Percentiles rank a stretch among this genome's conserved stretches.
Conservation (phyloP, 2,329 filamentous ascomycete genomes). For the Penicillium frequentans region DNA sequence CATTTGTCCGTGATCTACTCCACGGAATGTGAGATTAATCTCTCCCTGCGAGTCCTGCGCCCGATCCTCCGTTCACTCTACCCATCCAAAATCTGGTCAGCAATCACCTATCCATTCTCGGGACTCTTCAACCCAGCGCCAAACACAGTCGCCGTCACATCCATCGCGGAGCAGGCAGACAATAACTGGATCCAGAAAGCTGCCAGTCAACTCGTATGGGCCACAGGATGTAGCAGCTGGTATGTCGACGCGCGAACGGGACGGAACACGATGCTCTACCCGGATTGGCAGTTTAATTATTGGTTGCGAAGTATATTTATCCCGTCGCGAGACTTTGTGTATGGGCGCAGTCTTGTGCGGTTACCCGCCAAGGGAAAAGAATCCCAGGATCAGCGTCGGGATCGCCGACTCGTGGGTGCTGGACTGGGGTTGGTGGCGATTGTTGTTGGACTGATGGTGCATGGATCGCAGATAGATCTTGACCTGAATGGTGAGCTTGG, state of each 20-base stretch:
- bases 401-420: background rate
- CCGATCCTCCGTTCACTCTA: conserved; percentile 39
- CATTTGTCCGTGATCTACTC: conserved; percentile 54
- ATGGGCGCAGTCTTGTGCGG: background rate
- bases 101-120: conserved; percentile 28
- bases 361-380: background rate
- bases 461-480: background rate
- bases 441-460: background rate
- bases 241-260: conserved; percentile 48
- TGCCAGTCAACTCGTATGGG: conserved; percentile 49
- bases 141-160: conserved; percentile 30
- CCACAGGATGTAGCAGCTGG: conserved; percentile 54
- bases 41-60: conserved; percentile 42
- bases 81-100: conserved; percentile 23
- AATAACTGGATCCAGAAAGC: conserved; percentile 42
- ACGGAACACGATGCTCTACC: conserved; percentile 55
- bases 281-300: conserved; percentile 52
- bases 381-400: background rate
- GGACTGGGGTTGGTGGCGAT: background rate
- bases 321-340: conserved; percentile 36
- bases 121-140: background rate
- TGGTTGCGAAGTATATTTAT: conserved; percentile 52
- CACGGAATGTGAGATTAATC: conserved; percentile 55
- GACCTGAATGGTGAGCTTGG: background rate
- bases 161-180: conserved; percentile 30